Evolutionary conservation across 2,329 filamentous ascomycete species (phyloP), one percentile per base, ranked within the genome.

Genomic region (Fusarium napiforme): DNA sequence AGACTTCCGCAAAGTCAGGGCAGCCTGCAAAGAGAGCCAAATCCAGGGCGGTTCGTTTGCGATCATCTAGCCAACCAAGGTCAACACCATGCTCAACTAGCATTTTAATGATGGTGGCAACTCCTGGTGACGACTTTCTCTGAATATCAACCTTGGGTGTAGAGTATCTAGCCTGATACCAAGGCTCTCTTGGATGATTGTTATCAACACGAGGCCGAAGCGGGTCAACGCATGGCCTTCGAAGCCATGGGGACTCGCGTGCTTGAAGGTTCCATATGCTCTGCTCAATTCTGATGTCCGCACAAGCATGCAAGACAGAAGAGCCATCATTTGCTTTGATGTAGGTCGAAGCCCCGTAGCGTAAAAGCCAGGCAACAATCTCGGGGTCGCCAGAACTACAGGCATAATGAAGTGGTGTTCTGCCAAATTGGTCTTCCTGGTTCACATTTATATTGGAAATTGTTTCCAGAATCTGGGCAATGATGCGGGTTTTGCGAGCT

Each of bases 381-480:
- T 77, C 75, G 1, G 64, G 23, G 7, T 76, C 67, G 14, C 75
- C 75, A 7, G 75, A 77, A 23, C 42, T 59, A 10, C 71, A 74
- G 7, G 75, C 75, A 34, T 75, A 75, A 37, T 73, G 55, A 3
- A 77, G 59, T 5, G 75, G 75, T 9, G 75, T 76, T 64, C 69
- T 68, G 1, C 71, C 69, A 62, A 53, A 52, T 2, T 19, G 4
- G n/a, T 77, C 75, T 12, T 50, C 19, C 30, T 73, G 69, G 10
- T 77, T 69, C 3, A 77, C 18, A 6, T 75, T 30, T 4, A 67
- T 9, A 6, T 3, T 9, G 10, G 15, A 34, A 1, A 18, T 16
- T 2, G 49, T 15, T 5, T 50, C 47, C 7, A 77, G 62, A 7
- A 75, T 49, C 9, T 70, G 62, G 2, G 49, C 60, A 45, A 75